Conservation (phyloP, 2,329 filamentous ascomycete species). For the Talaromyces sp. region DNA sequence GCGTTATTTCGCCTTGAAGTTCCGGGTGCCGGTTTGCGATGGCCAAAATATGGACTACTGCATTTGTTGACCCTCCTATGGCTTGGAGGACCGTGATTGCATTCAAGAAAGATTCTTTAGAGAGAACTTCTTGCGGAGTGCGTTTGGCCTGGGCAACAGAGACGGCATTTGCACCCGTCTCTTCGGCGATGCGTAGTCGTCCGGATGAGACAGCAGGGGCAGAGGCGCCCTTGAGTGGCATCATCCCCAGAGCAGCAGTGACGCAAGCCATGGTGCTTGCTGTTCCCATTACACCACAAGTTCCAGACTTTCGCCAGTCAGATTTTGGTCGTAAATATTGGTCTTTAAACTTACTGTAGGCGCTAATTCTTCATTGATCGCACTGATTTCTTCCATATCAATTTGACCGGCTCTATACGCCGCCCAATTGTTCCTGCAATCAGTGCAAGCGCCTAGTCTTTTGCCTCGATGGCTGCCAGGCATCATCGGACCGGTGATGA, state of each 20-base stretch:
- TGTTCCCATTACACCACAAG: slow-evolving; percentile 55
- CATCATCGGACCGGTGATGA: slow-evolving; percentile 72
- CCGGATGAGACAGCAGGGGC: slow-evolving; percentile 51
- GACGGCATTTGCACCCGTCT: slow-evolving; percentile 48
- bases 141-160: slow-evolving; percentile 32
- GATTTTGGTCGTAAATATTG: neutral
- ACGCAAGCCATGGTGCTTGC: slow-evolving; percentile 55
- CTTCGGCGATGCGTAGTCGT: slow-evolving; percentile 49
- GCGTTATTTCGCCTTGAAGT: slow-evolving; percentile 39
- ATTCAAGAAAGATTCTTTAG: slow-evolving; percentile 46
- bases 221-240: slow-evolving; percentile 48
- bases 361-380: slow-evolving; percentile 66
- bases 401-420: slow-evolving; percentile 60
- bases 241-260: slow-evolving; percentile 48
- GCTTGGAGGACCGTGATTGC: slow-evolving; percentile 50
- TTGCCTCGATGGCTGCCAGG: slow-evolving; percentile 61
- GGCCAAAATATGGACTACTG: slow-evolving; percentile 51
- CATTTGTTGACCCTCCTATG: slow-evolving; percentile 54
- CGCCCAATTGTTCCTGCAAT: slow-evolving; percentile 70
- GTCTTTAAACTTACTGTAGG: slow-evolving; percentile 51
- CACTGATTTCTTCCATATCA: slow-evolving; percentile 66
- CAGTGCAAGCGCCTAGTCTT: slow-evolving; percentile 67
- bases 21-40: slow-evolving; percentile 49
- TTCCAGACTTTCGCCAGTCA: slow-evolving; percentile 32
- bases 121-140: slow-evolving; percentile 41